A percentile compares a stretch with the other conserved stretches of the same genome.
Evolutionary conservation across 805 yeast species (phyloP).

Genomic region (Cyberlindnera misumaiensis): DNA sequence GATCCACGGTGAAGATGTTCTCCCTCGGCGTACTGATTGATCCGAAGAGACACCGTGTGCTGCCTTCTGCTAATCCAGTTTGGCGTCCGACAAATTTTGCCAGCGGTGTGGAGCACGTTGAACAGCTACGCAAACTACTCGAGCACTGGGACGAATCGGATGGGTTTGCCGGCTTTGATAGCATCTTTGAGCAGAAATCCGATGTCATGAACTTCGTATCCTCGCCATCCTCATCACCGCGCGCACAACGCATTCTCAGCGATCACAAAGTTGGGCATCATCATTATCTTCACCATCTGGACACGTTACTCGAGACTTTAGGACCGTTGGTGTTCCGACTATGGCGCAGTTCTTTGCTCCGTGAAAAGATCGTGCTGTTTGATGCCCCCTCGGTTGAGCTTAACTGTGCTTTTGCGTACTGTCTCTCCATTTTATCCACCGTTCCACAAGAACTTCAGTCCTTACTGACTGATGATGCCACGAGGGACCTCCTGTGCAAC

Average conservation of each 20-base stretch:
- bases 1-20: conserved; percentile 49
- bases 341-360: conserved; percentile 55
- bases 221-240: conserved; percentile 9
- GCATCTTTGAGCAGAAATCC: conserved; percentile 15
- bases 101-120: conserved; percentile 38
- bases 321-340: conserved; percentile 63
- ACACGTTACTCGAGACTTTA: conserved; percentile 38
- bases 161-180: conserved; percentile 19
- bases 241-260: conserved; percentile 1
- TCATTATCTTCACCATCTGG: conserved; percentile 42
- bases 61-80: conserved; percentile 9
- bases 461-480: conserved; percentile 24
- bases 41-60: conserved; percentile 22
- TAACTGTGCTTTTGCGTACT: conserved; percentile 46
- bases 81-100: conserved; percentile 39
- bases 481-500: conserved; percentile 24
- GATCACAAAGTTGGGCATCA: conserved; percentile 13
- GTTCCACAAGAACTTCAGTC: conserved; percentile 50
- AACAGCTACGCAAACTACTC: conserved; percentile 26
- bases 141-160: conserved; percentile 14
- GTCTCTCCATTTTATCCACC: conserved; percentile 53
- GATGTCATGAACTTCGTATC: conserved; percentile 10
- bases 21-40: conserved; percentile 58
- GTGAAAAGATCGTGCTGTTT: conserved; percentile 49
- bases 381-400: conserved; percentile 29